phyloP scores from a whole-genome alignment of 2,329 filamentous ascomycete genomes.

The Lachnellula suecica region DNA sequence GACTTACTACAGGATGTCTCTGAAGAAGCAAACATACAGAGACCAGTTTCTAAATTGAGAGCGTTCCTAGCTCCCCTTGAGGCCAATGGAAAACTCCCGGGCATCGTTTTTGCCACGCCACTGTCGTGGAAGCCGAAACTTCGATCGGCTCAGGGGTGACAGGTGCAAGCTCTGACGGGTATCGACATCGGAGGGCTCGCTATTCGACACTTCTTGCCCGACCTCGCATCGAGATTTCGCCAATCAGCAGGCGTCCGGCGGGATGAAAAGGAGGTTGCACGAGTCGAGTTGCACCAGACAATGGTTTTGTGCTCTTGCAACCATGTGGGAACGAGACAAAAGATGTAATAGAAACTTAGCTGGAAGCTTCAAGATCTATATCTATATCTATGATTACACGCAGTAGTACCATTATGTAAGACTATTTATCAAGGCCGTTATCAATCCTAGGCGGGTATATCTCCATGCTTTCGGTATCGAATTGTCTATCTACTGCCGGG shows the following conservation, averaged over 20 bases:
- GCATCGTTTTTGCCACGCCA: too few relatives aligned
- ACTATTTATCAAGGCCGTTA: not conserved
- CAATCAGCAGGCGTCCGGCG: constrained; percentile 13
- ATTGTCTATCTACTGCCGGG: not conserved
- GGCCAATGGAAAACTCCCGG: not conserved
- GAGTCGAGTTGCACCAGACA: not conserved
- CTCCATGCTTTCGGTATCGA: too few relatives aligned
- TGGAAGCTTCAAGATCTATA: not conserved
- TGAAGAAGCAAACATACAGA: not conserved
- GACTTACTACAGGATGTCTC: too few relatives aligned
- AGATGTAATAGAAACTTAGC: not conserved
- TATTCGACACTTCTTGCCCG: not conserved
- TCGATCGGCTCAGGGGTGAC: not conserved
- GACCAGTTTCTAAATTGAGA: not conserved
- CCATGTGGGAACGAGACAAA: not conserved
- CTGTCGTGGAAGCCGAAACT: not conserved
- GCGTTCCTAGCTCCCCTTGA: not conserved
- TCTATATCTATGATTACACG: not conserved
- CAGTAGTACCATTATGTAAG: not conserved
- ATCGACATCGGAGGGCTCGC: not conserved
- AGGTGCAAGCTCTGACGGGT: not conserved
- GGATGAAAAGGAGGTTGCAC: not conserved
- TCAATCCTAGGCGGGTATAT: not conserved
- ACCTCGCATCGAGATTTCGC: not conserved
- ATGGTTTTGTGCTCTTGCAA: not conserved